Percentiles rank a stretch among this genome's conserved stretches.
These are phyloP conservation scores for Silybum marianum DNA, from an alignment of 129 eudicot genomes.

Conservation along the genomic window DNA sequence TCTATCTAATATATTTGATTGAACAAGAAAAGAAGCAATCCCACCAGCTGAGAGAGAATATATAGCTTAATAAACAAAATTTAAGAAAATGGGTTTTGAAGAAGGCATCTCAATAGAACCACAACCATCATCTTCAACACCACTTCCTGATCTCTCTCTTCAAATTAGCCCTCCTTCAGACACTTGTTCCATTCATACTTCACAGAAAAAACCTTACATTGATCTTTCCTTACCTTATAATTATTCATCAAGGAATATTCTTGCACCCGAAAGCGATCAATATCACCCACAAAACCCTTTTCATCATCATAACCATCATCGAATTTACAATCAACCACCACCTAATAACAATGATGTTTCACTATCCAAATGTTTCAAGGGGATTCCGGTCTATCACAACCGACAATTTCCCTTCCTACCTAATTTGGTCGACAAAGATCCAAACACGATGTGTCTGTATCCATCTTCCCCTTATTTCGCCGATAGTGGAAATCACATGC, in stretches of 20 bases:
- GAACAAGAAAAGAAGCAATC: constrained; percentile 18
- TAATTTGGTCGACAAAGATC: constrained; percentile 42
- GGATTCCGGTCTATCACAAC: constrained; percentile 65
- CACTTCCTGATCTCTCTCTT: constrained; percentile 73
- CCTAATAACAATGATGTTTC: constrained; percentile 25
- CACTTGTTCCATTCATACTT: constrained; percentile 11
- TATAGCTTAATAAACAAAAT: no score
- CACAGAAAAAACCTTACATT: not conserved
- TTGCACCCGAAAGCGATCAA: not conserved
- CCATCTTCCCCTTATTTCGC: constrained; percentile 31
- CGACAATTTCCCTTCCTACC: constrained; percentile 56
- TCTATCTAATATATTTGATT: not conserved
- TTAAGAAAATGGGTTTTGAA: constrained; percentile 63
- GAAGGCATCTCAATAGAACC: constrained; percentile 51
- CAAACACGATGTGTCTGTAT: constrained; percentile 42
- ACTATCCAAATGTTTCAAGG: constrained; percentile 44
- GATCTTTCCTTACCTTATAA: constrained; percentile 41
- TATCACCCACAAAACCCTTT: constrained; percentile 31
- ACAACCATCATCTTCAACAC: constrained; percentile 28
- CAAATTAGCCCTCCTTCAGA: constrained; percentile 60
- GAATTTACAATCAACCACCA: constrained; percentile 4
- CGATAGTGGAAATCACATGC: constrained; percentile 38
- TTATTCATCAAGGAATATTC: constrained; percentile 27
- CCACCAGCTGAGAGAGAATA: no score
- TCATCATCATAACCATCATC: constrained; percentile 12